Evolutionary conservation across 352 stramenopile genomes (phyloP), one percentile per base, ranked within the genome.

Genomic region (Globisporangium ultimum): DNA sequence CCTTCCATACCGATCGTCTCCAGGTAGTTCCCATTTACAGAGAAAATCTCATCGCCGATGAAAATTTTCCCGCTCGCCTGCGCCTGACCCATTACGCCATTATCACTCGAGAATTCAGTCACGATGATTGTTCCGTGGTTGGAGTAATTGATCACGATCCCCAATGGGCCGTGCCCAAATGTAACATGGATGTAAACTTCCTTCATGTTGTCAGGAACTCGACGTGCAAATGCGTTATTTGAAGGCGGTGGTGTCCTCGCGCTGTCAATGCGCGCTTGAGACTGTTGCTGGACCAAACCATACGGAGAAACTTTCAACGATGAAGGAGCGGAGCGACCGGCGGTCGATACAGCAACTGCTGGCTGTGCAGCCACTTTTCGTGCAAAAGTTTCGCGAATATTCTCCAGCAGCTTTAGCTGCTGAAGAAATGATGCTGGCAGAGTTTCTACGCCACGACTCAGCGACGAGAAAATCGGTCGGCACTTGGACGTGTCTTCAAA

Each of bases 81-180:
- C 32, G 86, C 84, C 45, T 95, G 86, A 11, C 84, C 84, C 57
- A 91, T 84, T 53, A 73, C 66, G 5, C 80, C 84, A 34, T 69
- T 75, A 60, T 88, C 82, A 18, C 74, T 73, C 1, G 86, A 90
- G 65, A 92, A 95, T 50, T 92, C 85, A 10, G 84, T 92, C 48
- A 95, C 84, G 14, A 89, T 61, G 43, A 95, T 84, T 14, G 76
- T 88, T 13, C 81, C 80, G 28, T 67, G 78, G 21, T 76, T 67
- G 11, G 85, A 89, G 50, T 92, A 88, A 46, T 95, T 92, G 50
- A 95, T 93, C 55, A 95, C 86, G 36, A 93, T 85, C 1, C 84
- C 84, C 21, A 95, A 66, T 2, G 82, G 86, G 13, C 86, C 86
- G 34, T 72, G 60, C 0, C 68, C 72, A 67, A 95, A 95, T 21